Conservation (phyloP, 2,329 filamentous ascomycete species). For the Stachybotrys chartarum region DNA sequence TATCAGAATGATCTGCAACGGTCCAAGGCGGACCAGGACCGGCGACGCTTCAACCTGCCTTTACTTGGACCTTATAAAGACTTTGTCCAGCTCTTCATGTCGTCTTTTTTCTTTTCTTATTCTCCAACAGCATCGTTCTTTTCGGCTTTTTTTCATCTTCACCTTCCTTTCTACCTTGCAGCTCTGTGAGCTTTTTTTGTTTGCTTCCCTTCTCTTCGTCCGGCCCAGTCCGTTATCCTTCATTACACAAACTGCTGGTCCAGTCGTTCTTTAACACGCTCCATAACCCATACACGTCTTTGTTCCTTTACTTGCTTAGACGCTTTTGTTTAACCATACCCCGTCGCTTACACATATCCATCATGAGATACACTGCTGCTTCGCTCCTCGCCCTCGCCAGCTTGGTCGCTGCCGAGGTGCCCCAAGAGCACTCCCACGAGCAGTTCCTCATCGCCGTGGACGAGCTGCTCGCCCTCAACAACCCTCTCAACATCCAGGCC, state of each 20-base stretch:
- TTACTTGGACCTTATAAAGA: neutral
- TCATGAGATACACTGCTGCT: neutral
- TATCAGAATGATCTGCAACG: neutral
- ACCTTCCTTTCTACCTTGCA: neutral
- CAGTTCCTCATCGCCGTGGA: conserved; percentile 38
- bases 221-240: neutral
- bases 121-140: neutral
- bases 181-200: neutral
- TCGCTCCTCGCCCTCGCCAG: neutral
- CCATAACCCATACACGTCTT: neutral
- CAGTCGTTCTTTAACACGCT: neutral
- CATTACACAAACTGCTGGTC: neutral
- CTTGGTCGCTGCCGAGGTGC: conserved; percentile 29
- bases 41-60: neutral
- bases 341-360: neutral
- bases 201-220: neutral
- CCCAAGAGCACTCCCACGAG: conserved; percentile 50
- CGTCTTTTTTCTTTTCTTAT: neutral
- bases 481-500: conserved; percentile 44
- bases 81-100: neutral
- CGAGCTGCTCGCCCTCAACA: conserved; percentile 35
- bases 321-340: neutral
- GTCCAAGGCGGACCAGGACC: neutral
- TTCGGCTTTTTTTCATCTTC: neutral
- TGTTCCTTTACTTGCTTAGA: neutral